Percentiles rank a stretch among this genome's conserved stretches.
phyloP scores from a whole-genome alignment of 805 yeast species.

The Barnettozyma sucrosica region DNA sequence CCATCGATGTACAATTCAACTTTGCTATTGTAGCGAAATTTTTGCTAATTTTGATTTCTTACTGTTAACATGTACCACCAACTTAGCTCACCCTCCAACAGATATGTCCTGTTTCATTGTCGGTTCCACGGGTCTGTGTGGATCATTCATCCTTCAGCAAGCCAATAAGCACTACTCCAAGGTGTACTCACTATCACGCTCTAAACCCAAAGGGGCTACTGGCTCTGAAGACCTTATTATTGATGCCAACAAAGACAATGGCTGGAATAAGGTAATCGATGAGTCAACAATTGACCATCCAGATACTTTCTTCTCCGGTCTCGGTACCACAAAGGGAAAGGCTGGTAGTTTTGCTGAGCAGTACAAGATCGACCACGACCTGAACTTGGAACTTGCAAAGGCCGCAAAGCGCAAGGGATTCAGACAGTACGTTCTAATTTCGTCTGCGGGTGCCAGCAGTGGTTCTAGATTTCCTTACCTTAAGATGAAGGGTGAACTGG shows the following conservation, averaged over 20 bases:
- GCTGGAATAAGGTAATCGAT: constrained; percentile 42
- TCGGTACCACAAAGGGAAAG: constrained; percentile 68
- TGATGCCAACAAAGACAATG: constrained; percentile 37
- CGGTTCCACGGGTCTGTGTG: constrained; percentile 82
- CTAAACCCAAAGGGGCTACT: constrained; percentile 20
- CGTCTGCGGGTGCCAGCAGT: constrained; percentile 58
- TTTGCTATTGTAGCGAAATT: neutral
- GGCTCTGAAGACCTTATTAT: constrained; percentile 30
- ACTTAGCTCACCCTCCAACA: neutral
- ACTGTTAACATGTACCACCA: no score
- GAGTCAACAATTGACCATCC: constrained; percentile 17
- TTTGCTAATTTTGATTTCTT: no score
- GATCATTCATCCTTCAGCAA: constrained; percentile 46
- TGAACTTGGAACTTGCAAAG: constrained; percentile 61
- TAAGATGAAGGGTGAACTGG: constrained; percentile 70
- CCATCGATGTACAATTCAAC: no score
- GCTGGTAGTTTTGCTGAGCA: constrained; percentile 76
- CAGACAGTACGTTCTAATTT: constrained; percentile 60
- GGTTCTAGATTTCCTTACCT: constrained; percentile 55
- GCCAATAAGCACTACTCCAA: constrained; percentile 34
- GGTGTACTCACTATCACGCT: constrained; percentile 48
- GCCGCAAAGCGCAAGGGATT: constrained; percentile 69
- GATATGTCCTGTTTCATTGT: constrained; percentile 30
- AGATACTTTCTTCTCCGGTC: constrained; percentile 48
- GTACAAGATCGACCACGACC: constrained; percentile 65